Evolutionary conservation across 2,329 filamentous ascomycete genomes (phyloP), one percentile per base, ranked within the genome.

Genomic region (Sporothrix phasma): DNA sequence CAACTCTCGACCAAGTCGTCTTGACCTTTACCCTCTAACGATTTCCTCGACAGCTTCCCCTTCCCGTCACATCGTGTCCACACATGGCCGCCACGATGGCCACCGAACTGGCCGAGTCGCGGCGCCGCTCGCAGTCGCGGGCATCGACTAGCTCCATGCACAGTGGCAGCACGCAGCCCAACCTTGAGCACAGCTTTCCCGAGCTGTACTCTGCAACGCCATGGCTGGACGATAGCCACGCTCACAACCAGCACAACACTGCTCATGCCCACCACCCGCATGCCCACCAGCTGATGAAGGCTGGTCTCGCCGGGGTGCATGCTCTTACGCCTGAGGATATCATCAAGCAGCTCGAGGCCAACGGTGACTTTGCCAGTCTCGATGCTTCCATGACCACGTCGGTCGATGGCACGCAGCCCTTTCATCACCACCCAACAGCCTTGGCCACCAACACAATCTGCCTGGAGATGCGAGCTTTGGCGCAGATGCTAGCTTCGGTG

Each of bases 271-370:
- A 75, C 67, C 76, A 76, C 60, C 78, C 79, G 62, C 70, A 75
- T 10, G 78, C 78, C 69, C 76, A 78, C 56, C 77, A 83, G 67
- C 71, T 64, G 11, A 43, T 73, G 7, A 68, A 68, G 59, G 61
- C 49, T 13, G 41, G 45, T 5, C 34, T 62, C 6, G 34, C 26
- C 19, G 26, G 73, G 7, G 70, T 72, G 39, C 73, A 76, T 37
- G 78, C 80, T 62, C 78, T 86, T 76, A 79, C 81, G 3, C 74
- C 81, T 26, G 84, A 86, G 68, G 83, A 84, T 66, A 80, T 86
- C 74, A 80, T 87, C 81, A 84, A 64, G 80, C 84, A 84, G 67
- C 78, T 86, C 70, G 81, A 83, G 67, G 75, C 77, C 56, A 76
- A 76, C 51, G 78, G 78, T 62, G 76, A 77, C 19, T 83, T 79